phyloP scores from a whole-genome alignment of 2,329 filamentous ascomycete species.

The Colletotrichum australisinense region DNA sequence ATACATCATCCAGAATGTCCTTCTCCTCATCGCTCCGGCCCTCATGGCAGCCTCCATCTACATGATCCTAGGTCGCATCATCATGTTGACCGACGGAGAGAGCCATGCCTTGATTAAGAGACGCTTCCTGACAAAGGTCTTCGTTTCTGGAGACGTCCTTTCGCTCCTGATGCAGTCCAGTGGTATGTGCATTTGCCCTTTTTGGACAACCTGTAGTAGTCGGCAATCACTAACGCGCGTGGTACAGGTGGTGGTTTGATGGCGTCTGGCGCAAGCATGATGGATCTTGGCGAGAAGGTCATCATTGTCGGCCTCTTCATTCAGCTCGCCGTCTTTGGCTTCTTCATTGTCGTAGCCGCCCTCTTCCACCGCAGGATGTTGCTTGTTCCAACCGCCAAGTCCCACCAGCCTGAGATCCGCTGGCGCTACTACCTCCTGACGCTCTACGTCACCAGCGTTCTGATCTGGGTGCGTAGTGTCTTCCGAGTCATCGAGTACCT shows the following conservation, averaged over 20 bases:
- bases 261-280: slow-evolving; percentile 15
- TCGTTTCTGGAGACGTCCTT: slow-evolving; percentile 61
- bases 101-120: slow-evolving; percentile 53
- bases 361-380: slow-evolving; percentile 53
- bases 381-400: slow-evolving; percentile 37
- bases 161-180: slow-evolving; percentile 52
- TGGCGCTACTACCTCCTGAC: slow-evolving; percentile 46
- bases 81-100: slow-evolving; percentile 51
- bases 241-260: slow-evolving; percentile 30
- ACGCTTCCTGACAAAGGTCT: slow-evolving; percentile 61
- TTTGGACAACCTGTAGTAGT: neutral
- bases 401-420: slow-evolving; percentile 29
- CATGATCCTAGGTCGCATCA: slow-evolving; percentile 57
- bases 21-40: slow-evolving; percentile 52
- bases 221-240: neutral
- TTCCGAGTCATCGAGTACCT: slow-evolving; percentile 61
- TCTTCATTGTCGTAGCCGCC: slow-evolving; percentile 60
- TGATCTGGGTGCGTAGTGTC: slow-evolving; percentile 58
- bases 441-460: slow-evolving; percentile 45
- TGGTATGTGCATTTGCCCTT: slow-evolving; percentile 31
- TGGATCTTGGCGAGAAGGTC: slow-evolving; percentile 54
- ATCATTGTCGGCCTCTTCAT: slow-evolving; percentile 64
- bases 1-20: slow-evolving; percentile 53
- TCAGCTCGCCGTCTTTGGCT: slow-evolving; percentile 63
- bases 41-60: slow-evolving; percentile 59